These are phyloP conservation scores for Pseudonectria buxi DNA, from an alignment of 2,329 filamentous ascomycete species.

Conservation along the genomic window DNA sequence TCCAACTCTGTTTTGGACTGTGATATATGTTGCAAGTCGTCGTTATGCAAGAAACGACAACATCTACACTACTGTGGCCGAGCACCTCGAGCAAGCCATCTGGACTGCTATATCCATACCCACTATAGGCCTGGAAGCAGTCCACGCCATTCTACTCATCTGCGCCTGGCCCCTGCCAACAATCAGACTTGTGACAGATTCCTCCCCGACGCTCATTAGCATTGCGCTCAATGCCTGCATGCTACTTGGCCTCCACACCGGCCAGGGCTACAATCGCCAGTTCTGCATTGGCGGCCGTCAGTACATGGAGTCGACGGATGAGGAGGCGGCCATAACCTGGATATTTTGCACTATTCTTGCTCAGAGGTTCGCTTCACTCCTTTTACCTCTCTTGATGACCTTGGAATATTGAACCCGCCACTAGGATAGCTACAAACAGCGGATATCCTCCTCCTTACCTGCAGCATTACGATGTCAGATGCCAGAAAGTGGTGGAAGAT, in stretches of 20 bases:
- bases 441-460: slow-evolving; percentile 45
- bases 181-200: slow-evolving; percentile 45
- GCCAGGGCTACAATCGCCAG: slow-evolving; percentile 43
- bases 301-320: slow-evolving; percentile 38
- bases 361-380: slow-evolving; percentile 33
- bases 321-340: slow-evolving; percentile 49
- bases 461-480: slow-evolving; percentile 40
- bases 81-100: slow-evolving; percentile 40
- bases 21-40: slow-evolving; percentile 44
- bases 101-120: slow-evolving; percentile 36
- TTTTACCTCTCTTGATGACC: not conserved
- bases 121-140: slow-evolving; percentile 39
- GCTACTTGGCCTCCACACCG: slow-evolving; percentile 45
- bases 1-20: slow-evolving; percentile 48
- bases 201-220: slow-evolving; percentile 40
- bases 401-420: not conserved
- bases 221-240: slow-evolving; percentile 42
- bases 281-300: slow-evolving; percentile 39
- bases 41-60: slow-evolving; percentile 39
- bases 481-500: slow-evolving; percentile 33
- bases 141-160: slow-evolving; percentile 46
- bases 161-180: slow-evolving; percentile 46
- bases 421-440: slow-evolving; percentile 31
- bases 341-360: slow-evolving; percentile 45
- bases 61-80: slow-evolving; percentile 38